A percentile compares a stretch with the other conserved stretches of the same genome.
Evolutionary conservation across 345 rosid species (phyloP).

Genomic region (Gossypium ekmanianum): DNA sequence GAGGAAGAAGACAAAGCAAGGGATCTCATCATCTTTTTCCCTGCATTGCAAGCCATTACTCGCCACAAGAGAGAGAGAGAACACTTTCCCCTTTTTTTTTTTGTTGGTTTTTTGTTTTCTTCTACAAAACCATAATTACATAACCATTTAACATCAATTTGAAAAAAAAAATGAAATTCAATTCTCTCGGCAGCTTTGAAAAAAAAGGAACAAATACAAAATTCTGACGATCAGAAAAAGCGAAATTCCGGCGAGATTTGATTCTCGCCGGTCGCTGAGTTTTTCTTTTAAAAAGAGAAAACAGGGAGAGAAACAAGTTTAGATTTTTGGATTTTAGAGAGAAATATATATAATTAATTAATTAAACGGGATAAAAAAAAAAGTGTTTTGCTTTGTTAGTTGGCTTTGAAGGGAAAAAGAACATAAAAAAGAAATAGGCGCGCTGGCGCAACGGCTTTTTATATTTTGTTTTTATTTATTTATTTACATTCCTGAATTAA

Average conservation of each 20-base stretch:
- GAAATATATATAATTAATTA: neutral
- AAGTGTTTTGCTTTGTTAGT: slow-evolving; percentile 16
- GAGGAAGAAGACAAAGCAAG: slow-evolving; percentile 24
- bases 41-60: slow-evolving; percentile 46
- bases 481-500: too few relatives aligned
- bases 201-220: neutral
- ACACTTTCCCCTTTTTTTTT: slow-evolving; percentile 29
- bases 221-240: neutral
- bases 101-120: slow-evolving; percentile 8
- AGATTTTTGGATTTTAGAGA: slow-evolving; percentile 2
- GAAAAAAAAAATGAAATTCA: neutral
- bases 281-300: slow-evolving; percentile 6
- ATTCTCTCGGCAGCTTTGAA: slow-evolving; percentile 3
- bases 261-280: slow-evolving; percentile 40
- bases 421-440: slow-evolving; percentile 31
- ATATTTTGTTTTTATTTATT: too few relatives aligned
- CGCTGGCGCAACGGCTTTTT: neutral
- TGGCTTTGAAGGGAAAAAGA: slow-evolving; percentile 20
- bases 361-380: slow-evolving; percentile 1
- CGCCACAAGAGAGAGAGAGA: slow-evolving; percentile 37
- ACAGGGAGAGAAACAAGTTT: neutral
- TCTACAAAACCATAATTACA: slow-evolving; percentile 34
- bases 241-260: slow-evolving; percentile 42
- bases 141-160: slow-evolving; percentile 7
- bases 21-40: slow-evolving; percentile 47